These are phyloP conservation scores for Cicer chorassanicum DNA, from an alignment of 306 rosid species.

Conservation along the genomic window DNA sequence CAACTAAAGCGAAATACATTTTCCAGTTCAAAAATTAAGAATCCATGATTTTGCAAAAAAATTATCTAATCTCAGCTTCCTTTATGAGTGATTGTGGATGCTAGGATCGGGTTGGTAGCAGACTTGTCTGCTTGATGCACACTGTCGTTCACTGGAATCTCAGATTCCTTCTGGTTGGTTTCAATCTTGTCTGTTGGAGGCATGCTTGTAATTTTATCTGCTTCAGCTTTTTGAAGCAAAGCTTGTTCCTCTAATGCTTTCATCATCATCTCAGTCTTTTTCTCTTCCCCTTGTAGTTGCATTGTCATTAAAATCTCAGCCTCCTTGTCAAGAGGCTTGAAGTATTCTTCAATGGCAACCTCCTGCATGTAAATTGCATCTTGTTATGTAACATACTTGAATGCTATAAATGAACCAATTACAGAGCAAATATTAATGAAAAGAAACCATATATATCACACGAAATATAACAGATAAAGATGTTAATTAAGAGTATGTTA, in stretches of 20 bases:
- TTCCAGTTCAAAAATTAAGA: slow-evolving; percentile 19
- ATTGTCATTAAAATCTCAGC: slow-evolving; percentile 74
- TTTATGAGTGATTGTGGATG: slow-evolving; percentile 36
- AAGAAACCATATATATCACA: slow-evolving; percentile 26
- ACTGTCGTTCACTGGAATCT: slow-evolving; percentile 39
- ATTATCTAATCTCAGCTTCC: slow-evolving; percentile 52
- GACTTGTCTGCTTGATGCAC: slow-evolving; percentile 40
- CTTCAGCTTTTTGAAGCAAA: slow-evolving; percentile 52
- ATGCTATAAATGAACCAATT: slow-evolving; percentile 29
- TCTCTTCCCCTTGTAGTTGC: slow-evolving; percentile 81
- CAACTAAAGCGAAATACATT: slow-evolving; percentile 13
- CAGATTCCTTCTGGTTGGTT: slow-evolving; percentile 54
- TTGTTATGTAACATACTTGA: slow-evolving; percentile 41
- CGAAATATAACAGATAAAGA: slow-evolving; percentile 17
- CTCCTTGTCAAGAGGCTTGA: slow-evolving; percentile 86
- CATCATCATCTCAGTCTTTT: slow-evolving; percentile 65
- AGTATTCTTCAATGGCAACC: slow-evolving; percentile 80
- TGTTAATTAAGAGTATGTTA: background rate
- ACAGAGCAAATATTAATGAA: background rate
- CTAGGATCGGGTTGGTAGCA: slow-evolving; percentile 39
- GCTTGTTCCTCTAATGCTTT: slow-evolving; percentile 74
- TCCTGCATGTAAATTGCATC: slow-evolving; percentile 61
- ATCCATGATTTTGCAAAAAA: slow-evolving; percentile 33
- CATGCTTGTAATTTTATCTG: slow-evolving; percentile 45
- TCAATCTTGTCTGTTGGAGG: slow-evolving; percentile 40